Conservation (phyloP, 225 moss, liverwort and hornwort genomes). For the Sphagnum contortum region DNA sequence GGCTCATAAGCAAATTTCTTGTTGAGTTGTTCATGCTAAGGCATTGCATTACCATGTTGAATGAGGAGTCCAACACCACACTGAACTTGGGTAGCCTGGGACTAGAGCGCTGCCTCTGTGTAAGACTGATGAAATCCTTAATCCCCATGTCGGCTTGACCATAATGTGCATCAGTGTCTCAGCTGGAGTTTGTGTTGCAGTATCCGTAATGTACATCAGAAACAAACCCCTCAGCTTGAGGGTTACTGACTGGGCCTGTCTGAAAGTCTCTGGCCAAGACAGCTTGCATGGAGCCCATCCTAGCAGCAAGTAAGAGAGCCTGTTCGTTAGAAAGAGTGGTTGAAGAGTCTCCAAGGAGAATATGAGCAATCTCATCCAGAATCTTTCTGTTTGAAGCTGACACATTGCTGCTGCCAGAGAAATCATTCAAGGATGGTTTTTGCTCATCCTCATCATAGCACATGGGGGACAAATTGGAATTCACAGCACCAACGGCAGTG, state of each 20-base stretch:
- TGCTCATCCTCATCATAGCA: too few relatives aligned
- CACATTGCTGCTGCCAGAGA: slow-evolving; percentile 1
- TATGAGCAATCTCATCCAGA: slow-evolving; percentile 68
- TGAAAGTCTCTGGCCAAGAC: slow-evolving; percentile 50
- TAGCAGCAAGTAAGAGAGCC: slow-evolving; percentile 51
- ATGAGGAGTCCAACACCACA: slow-evolving; percentile 48
- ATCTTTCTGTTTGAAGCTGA: slow-evolving; percentile 41
- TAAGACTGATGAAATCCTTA: slow-evolving; percentile 22
- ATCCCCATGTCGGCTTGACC: slow-evolving; percentile 41
- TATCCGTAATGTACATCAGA: slow-evolving; percentile 20
- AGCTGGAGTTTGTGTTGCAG: slow-evolving; percentile 9
- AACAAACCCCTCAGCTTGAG: slow-evolving; percentile 19
- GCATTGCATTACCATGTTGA: slow-evolving; percentile 47
- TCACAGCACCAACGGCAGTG: too few relatives aligned
- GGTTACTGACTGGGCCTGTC: slow-evolving; percentile 12
- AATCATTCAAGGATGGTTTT: too few relatives aligned
- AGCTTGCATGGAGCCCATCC: slow-evolving; percentile 54
- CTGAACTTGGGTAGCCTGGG: slow-evolving; percentile 40
- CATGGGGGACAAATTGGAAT: too few relatives aligned
- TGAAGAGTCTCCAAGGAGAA: slow-evolving; percentile 61
- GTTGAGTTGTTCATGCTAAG: slow-evolving; percentile 57
- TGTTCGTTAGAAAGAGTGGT: slow-evolving; percentile 49
- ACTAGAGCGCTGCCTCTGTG: slow-evolving; percentile 1
- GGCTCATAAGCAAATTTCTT: slow-evolving; percentile 70
- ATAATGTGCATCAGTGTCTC: slow-evolving; percentile 12